These are phyloP conservation scores for Jackrogersella multiformis DNA, from an alignment of 495 filamentous ascomycete genomes.

Conservation along the genomic window DNA sequence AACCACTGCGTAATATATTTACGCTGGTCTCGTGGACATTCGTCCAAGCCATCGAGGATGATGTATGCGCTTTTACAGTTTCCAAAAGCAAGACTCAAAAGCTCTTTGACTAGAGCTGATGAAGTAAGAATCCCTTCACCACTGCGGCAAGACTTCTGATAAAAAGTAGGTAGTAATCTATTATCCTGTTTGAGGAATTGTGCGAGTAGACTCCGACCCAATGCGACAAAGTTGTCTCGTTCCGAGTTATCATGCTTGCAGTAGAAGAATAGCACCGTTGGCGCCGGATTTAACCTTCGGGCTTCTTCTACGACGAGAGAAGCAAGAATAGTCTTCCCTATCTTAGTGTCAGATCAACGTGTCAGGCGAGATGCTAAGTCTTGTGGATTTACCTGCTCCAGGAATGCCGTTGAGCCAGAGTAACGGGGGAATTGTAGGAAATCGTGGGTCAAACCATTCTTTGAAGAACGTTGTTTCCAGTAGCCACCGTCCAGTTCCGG, in stretches of 20 bases:
- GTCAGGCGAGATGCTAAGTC: not conserved
- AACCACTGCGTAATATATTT: conserved; percentile 20
- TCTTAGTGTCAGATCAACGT: not conserved
- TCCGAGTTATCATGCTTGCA: conserved; percentile 41
- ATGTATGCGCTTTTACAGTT: conserved; percentile 34
- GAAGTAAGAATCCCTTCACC: conserved; percentile 34
- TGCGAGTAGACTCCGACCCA: conserved; percentile 35
- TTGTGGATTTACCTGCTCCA: conserved; percentile 46
- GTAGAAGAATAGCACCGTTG: conserved; percentile 46
- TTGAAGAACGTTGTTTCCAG: conserved; percentile 18
- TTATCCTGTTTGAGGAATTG: conserved; percentile 45
- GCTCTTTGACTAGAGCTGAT: conserved; percentile 19
- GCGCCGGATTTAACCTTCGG: conserved; percentile 21
- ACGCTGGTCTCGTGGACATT: conserved; percentile 42
- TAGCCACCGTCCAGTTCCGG: conserved; percentile 39
- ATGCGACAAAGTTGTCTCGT: conserved; percentile 39
- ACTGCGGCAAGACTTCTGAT: conserved; percentile 38
- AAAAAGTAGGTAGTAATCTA: conserved; percentile 36
- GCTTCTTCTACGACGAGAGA: conserved; percentile 10
- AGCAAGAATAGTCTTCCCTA: conserved; percentile 18
- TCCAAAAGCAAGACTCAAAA: conserved; percentile 32
- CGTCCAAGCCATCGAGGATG: conserved; percentile 51
- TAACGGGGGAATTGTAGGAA: not conserved
- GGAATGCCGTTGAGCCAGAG: conserved; percentile 52
- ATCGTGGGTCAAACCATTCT: conserved; percentile 34